Percentiles rank a stretch among this genome's conserved stretches.
phyloP scores from a whole-genome alignment of 768 basidiomycete genomes.

The Collybia sordida region DNA sequence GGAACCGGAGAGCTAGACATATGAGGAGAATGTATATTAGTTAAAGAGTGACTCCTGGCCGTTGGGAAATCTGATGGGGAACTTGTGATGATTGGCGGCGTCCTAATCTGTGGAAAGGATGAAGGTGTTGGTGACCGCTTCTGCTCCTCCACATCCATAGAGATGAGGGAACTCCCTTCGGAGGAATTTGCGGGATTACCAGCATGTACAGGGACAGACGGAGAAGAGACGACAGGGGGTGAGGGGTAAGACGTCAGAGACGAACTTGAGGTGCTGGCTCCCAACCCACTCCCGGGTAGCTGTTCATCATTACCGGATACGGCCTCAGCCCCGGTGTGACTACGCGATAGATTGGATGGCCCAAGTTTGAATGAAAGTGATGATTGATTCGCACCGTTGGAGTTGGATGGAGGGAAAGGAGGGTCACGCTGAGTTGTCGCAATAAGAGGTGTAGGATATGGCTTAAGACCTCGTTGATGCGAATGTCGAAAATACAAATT shows the following conservation, averaged over 20 bases:
- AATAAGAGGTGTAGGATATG: slow-evolving; percentile 23
- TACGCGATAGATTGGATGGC: slow-evolving; percentile 9
- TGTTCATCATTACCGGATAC: slow-evolving; percentile 2
- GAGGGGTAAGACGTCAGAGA: slow-evolving; percentile 1
- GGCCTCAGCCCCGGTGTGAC: slow-evolving; percentile 3
- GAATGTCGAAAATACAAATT: slow-evolving; percentile 81
- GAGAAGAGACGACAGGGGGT: not conserved
- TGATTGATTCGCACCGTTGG: slow-evolving; percentile 19
- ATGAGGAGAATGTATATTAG: not conserved
- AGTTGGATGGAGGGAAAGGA: slow-evolving; percentile 4
- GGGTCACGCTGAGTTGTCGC: slow-evolving; percentile 24
- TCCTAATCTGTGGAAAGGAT: not conserved
- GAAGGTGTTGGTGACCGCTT: slow-evolving; percentile 10
- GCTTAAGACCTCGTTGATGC: slow-evolving; percentile 41
- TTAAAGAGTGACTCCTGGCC: not conserved
- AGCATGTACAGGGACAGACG: not conserved
- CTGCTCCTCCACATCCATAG: slow-evolving; percentile 12
- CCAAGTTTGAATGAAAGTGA: slow-evolving; percentile 26
- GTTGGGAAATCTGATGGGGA: not conserved
- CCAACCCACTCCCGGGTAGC: not conserved
- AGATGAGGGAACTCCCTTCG: slow-evolving; percentile 9
- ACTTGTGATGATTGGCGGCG: slow-evolving; percentile 6
- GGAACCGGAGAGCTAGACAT: slow-evolving; percentile 8
- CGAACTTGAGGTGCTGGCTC: not conserved
- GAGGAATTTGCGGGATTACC: not conserved